Evolutionary conservation across 2,329 filamentous ascomycete genomes (phyloP).

Genomic region (Fusarium xylarioides): DNA sequence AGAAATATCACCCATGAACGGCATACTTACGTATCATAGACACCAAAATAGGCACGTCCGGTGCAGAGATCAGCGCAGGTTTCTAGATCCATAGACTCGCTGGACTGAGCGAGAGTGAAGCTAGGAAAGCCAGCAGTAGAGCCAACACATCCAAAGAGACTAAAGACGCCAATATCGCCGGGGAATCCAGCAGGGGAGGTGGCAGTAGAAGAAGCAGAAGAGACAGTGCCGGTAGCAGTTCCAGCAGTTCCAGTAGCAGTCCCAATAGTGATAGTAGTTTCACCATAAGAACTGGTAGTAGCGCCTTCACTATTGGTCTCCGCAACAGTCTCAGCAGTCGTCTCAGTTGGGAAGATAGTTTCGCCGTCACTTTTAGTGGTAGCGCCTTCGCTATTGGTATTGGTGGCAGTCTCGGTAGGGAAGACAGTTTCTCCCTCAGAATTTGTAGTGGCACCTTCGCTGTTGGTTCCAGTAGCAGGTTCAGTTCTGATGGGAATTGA

Average conservation of each 20-base stretch:
- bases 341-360: background rate
- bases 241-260: background rate
- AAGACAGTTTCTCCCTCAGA: background rate
- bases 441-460: background rate
- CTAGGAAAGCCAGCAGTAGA: background rate
- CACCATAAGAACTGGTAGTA: background rate
- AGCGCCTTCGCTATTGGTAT: background rate
- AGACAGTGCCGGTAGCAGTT: background rate
- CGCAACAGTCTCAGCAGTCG: background rate
- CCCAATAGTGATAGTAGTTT: background rate
- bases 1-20: accelerated
- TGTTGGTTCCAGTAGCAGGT: background rate
- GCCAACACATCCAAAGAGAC: background rate
- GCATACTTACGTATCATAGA: background rate
- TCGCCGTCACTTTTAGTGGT: background rate
- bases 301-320: background rate
- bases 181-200: background rate
- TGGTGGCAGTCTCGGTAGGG: background rate
- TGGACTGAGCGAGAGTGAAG: background rate
- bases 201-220: background rate
- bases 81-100: background rate
- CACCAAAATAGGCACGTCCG: background rate
- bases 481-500: background rate
- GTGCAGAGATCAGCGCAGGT: background rate
- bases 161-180: background rate